Evolutionary conservation across 2,329 filamentous ascomycete species (phyloP).

Genomic region (Botrytis galanthina): DNA sequence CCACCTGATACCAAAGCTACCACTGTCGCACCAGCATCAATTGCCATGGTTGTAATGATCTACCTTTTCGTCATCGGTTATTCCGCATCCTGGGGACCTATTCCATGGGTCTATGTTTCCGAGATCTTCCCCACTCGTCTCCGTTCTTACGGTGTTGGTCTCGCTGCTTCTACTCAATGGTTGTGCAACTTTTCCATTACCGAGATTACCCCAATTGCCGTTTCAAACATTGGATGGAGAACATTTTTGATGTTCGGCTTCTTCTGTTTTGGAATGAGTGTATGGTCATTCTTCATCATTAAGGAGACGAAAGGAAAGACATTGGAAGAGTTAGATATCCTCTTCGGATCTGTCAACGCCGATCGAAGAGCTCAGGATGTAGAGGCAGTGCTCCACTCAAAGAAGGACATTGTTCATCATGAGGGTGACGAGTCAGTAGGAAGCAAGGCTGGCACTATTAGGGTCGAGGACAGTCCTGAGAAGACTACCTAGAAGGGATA

Average conservation of each 20-base stretch:
- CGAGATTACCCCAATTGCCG: conserved; percentile 50
- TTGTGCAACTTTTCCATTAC: conserved; percentile 60
- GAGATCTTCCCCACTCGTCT: conserved; percentile 52
- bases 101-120: conserved; percentile 52
- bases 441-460: conserved; percentile 4
- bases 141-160: conserved; percentile 55
- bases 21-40: conserved; percentile 46
- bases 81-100: conserved; percentile 52
- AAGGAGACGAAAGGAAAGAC: conserved; percentile 68
- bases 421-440: conserved; percentile 5
- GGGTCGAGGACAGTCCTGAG: conserved; percentile 4
- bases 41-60: conserved; percentile 32
- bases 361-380: conserved; percentile 21
- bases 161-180: conserved; percentile 68
- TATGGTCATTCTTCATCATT: conserved; percentile 52
- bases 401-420: conserved; percentile 19
- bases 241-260: conserved; percentile 49
- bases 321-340: conserved; percentile 54
- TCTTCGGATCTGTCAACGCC: conserved; percentile 26
- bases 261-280: conserved; percentile 44
- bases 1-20: conserved; percentile 34
- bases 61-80: conserved; percentile 42
- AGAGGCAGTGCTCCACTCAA: conserved; percentile 21
- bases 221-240: conserved; percentile 46
- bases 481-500: background rate